These are phyloP conservation scores for Fraxinus sp. DNA, from an alignment of 305 asterid genomes.

Conservation along the genomic window DNA sequence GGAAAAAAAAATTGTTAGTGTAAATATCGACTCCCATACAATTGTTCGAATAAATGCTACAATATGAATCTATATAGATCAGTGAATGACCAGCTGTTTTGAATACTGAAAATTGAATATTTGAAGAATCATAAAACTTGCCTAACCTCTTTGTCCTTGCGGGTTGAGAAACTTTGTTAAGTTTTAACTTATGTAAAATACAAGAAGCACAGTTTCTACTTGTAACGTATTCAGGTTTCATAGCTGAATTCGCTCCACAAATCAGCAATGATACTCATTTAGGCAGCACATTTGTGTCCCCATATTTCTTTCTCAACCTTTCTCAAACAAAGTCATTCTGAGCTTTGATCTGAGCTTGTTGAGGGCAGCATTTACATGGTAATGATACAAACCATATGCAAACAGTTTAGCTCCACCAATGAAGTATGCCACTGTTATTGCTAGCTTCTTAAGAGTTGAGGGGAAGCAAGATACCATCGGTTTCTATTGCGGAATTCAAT, in stretches of 20 bases:
- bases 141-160: background rate
- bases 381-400: conserved; percentile 64
- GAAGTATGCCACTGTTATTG: conserved; percentile 50
- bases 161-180: background rate
- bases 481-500: background rate
- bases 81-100: background rate
- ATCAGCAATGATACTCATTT: background rate
- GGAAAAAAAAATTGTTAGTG: background rate
- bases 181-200: background rate
- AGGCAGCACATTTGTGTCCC: conserved; percentile 10
- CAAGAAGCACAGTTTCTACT: background rate
- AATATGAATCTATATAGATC: background rate
- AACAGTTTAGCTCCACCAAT: conserved; percentile 49
- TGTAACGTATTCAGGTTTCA: background rate
- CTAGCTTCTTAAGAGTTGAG: conserved; percentile 60
- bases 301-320: conserved; percentile 55
- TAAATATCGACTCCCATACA: background rate
- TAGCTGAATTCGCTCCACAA: background rate
- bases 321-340: conserved; percentile 61
- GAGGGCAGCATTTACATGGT: conserved; percentile 63
- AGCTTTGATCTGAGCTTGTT: conserved; percentile 76
- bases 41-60: background rate
- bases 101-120: background rate
- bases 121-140: background rate
- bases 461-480: conserved; percentile 61